A percentile compares a stretch with the other conserved stretches of the same genome.
These are phyloP conservation scores for Podaxis pistillaris DNA, from an alignment of 768 basidiomycete genomes.

Conservation along the genomic window DNA sequence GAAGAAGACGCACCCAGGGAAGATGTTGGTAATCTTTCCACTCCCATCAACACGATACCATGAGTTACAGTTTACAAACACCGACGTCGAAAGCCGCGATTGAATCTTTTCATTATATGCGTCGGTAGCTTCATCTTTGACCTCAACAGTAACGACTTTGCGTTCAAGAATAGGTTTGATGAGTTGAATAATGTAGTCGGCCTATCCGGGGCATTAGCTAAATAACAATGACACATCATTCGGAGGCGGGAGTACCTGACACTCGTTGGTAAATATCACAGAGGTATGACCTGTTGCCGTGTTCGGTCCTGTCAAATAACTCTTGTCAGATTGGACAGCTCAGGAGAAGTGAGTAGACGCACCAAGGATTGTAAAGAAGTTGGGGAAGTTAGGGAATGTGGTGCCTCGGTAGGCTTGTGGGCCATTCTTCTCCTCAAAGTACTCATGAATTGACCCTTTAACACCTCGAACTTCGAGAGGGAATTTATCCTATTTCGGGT, in stretches of 20 bases:
- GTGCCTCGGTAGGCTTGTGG: constrained; percentile 46
- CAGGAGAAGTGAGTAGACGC: background rate
- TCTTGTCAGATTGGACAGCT: background rate
- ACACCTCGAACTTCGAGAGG: constrained; percentile 32
- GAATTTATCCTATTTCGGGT: constrained; percentile 27
- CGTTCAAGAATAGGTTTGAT: constrained; percentile 38
- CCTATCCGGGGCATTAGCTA: too few species aligned
- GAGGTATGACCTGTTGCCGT: constrained; percentile 43
- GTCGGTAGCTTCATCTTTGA: constrained; percentile 33
- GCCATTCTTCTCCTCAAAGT: constrained; percentile 36
- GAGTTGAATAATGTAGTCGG: constrained; percentile 37
- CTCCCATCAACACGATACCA: constrained; percentile 38
- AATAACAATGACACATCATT: too few species aligned
- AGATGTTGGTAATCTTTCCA: constrained; percentile 37
- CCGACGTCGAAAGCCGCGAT: constrained; percentile 28
- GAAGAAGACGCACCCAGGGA: constrained; percentile 32
- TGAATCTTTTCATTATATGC: constrained; percentile 40
- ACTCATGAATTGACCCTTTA: constrained; percentile 35
- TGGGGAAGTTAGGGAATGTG: constrained; percentile 43
- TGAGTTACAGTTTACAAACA: constrained; percentile 35
- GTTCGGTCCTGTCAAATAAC: constrained; percentile 37
- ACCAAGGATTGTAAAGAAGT: constrained; percentile 42
- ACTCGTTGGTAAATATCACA: constrained; percentile 40
- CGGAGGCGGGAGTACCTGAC: constrained; percentile 26
- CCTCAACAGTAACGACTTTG: constrained; percentile 32